phyloP scores from a whole-genome alignment of 2,329 filamentous ascomycete species.

The Paramyrothecium roridum region DNA sequence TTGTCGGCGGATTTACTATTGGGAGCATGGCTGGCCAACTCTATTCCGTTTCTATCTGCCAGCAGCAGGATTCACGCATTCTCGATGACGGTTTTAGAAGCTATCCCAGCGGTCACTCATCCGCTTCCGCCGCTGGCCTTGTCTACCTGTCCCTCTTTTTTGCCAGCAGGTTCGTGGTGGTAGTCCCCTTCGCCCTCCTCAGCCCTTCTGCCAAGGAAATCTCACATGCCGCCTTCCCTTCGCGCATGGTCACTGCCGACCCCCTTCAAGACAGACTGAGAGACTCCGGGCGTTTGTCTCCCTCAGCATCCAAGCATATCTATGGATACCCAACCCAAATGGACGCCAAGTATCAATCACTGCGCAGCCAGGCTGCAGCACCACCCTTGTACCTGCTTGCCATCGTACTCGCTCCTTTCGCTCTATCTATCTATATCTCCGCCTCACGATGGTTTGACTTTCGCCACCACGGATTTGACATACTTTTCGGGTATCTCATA shows the following conservation, averaged over 20 bases:
- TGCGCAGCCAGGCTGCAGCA: neutral
- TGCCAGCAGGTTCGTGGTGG: conserved; percentile 66
- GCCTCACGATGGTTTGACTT: conserved; percentile 75
- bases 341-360: neutral
- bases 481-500: conserved; percentile 69
- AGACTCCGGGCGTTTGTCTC: neutral
- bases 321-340: conserved; percentile 25
- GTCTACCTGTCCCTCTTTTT: conserved; percentile 76
- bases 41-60: conserved; percentile 68
- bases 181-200: conserved; percentile 55
- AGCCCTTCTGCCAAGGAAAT: conserved; percentile 16
- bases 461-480: conserved; percentile 76
- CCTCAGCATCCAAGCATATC: neutral
- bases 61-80: conserved; percentile 47
- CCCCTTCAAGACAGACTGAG: neutral
- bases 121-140: conserved; percentile 66
- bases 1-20: conserved; percentile 52
- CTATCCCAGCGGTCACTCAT: conserved; percentile 42
- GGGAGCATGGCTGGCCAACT: conserved; percentile 53
- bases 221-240: conserved; percentile 29
- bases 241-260: neutral
- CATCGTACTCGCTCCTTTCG: conserved; percentile 62
- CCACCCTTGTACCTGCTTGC: conserved; percentile 64
- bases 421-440: conserved; percentile 67
- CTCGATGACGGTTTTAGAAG: conserved; percentile 71